phyloP scores from a whole-genome alignment of 345 rosid genomes.

The Psidium guajava region DNA sequence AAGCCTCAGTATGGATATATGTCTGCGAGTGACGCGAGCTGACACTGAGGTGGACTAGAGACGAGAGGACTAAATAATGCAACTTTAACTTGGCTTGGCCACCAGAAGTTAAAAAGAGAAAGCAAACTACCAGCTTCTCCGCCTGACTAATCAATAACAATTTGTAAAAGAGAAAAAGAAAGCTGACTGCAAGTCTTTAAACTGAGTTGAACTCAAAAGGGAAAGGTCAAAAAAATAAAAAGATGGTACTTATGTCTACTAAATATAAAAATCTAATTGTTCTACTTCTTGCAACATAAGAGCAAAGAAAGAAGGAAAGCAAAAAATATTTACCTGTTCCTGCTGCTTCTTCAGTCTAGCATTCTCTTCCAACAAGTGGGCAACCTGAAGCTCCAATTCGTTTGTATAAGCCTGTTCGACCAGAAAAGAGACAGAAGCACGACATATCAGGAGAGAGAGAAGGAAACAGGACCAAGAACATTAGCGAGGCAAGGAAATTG shows the following conservation, averaged over 20 bases:
- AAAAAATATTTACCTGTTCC: slow-evolving; percentile 28
- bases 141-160: not conserved
- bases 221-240: not conserved
- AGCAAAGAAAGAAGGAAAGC: not conserved
- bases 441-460: not conserved
- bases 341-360: slow-evolving; percentile 49
- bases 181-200: not conserved
- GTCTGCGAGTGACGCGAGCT: not conserved
- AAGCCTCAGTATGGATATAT: not conserved
- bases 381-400: slow-evolving; percentile 40
- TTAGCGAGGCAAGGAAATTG: not conserved
- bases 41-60: not conserved
- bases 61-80: not conserved
- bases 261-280: not conserved
- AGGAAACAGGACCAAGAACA: not conserved
- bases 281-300: not conserved
- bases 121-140: not conserved
- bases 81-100: not conserved
- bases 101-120: not conserved
- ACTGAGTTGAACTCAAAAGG: not conserved
- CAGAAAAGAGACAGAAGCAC: not conserved
- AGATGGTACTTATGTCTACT: not conserved
- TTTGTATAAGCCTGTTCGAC: slow-evolving; percentile 58
- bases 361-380: slow-evolving; percentile 48
- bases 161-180: not conserved